Evolutionary conservation across 140 eudicot species (phyloP), one percentile per base, ranked within the genome.

Genomic region (Bidens hawaiensis): DNA sequence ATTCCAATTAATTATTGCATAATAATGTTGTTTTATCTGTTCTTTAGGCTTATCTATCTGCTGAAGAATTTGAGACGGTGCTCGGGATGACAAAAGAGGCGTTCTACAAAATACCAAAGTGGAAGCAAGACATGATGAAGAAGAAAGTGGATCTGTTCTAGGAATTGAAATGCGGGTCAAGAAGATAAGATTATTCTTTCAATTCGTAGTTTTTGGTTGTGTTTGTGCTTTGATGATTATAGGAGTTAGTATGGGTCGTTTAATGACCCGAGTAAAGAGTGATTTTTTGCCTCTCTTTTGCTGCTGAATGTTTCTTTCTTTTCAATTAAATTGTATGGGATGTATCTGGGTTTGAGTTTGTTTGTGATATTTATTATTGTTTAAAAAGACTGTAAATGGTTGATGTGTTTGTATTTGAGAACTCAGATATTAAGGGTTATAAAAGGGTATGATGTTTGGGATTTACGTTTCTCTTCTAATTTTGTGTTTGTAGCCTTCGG

Each of bases 91-190:
- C 76, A 24, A 88, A 93, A 78, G 99, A 85, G 47, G 94, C 85
- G 40, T 93, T 93, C 66, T 82, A 82, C 58, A 93, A 93, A 59
- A 54, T 87, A 72, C 99, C 99, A 0, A 91, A 85, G 52, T 91
- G 99, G 99, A 91, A 91, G 87, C 99, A 91, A 72, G 99, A 91
- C 83, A 80, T 87, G 96, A 82, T 36, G 73, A 91, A 91, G 81
- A 84, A 69, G 93, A 93, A 93, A 74, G 82, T 77, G 23, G 99
- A 93, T 81, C 91, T 93, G 71, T 93, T 93, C 71, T 93, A 84
- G 75, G 60, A 71, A 68, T 23, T 26, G 65, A 62, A 45, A 27
- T 36, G 43, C 6, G 22, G 61, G 68, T 13, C 40, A 26, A 62
- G n/a, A n/a, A n/a, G 64, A 61, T 61, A 50, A 53, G 67, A 74